Conservation (phyloP, 805 yeast species). For the Saccharomyces mikatae region DNA sequence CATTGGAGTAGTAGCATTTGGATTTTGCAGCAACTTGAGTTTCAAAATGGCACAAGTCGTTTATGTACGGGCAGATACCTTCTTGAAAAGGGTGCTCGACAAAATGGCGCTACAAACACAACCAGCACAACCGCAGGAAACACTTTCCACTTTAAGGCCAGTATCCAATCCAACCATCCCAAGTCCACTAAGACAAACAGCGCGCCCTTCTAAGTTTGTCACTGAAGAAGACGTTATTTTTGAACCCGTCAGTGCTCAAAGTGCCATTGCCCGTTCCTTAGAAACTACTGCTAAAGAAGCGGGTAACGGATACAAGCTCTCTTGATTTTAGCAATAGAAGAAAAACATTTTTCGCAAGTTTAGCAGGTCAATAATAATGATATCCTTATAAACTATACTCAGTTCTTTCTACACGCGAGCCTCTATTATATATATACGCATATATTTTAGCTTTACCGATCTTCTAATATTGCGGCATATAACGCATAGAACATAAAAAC, state of each 20-base stretch:
- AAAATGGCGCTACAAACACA: conserved; percentile 13
- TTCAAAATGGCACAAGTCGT: conserved; percentile 20
- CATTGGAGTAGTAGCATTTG: conserved; percentile 21
- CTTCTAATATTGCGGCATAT: background rate
- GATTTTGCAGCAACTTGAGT: conserved; percentile 23
- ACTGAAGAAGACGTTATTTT: background rate
- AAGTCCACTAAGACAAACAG: background rate
- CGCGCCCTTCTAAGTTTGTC: background rate
- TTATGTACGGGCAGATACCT: conserved; percentile 17
- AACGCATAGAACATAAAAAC: background rate
- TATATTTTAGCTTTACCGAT: background rate
- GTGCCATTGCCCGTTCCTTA: conserved; percentile 11
- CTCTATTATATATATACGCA: background rate
- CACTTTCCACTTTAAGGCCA: background rate
- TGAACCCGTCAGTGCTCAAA: conserved; percentile 5
- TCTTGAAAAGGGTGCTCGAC: conserved; percentile 11
- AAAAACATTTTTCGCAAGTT: background rate
- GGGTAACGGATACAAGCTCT: background rate
- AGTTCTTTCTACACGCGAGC: background rate
- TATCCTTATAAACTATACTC: background rate
- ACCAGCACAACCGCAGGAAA: background rate
- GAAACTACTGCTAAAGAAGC: conserved; percentile 1
- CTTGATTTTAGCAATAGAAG: background rate
- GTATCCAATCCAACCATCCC: background rate
- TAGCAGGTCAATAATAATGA: background rate